Evolutionary conservation across 2,329 filamentous ascomycete species (phyloP).

Genomic region (Verticillium nubilum): DNA sequence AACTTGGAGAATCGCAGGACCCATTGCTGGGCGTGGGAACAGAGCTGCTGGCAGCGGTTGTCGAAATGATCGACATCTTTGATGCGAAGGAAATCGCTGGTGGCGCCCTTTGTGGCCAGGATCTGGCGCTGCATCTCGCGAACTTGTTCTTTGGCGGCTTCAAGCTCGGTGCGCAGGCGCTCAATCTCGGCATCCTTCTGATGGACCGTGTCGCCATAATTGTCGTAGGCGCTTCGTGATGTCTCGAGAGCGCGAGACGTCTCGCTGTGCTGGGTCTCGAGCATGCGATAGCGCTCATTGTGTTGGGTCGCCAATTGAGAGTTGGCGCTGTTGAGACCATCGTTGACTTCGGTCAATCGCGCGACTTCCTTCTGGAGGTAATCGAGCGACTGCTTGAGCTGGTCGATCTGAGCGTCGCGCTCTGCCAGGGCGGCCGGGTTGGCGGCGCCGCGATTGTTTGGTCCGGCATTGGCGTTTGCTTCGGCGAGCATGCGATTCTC

Average conservation of each 20-base stretch:
- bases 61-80: slow-evolving; percentile 95
- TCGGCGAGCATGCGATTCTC: slow-evolving; percentile 73
- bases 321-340: slow-evolving; percentile 72
- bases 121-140: slow-evolving; percentile 48
- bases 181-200: slow-evolving; percentile 82
- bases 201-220: slow-evolving; percentile 61
- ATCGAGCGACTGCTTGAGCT: slow-evolving; percentile 71
- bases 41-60: slow-evolving; percentile 86
- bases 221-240: slow-evolving; percentile 57
- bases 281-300: slow-evolving; percentile 61
- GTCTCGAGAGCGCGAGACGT: slow-evolving; percentile 65
- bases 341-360: slow-evolving; percentile 77
- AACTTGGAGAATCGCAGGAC: slow-evolving; percentile 97
- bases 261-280: slow-evolving; percentile 63
- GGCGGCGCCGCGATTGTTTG: slow-evolving; percentile 60
- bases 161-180: slow-evolving; percentile 70
- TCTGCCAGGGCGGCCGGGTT: slow-evolving; percentile 61
- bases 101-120: slow-evolving; percentile 48
- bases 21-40: slow-evolving; percentile 95
- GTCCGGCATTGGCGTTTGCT: slow-evolving; percentile 19
- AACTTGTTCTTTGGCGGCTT: slow-evolving; percentile 61
- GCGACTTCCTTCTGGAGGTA: slow-evolving; percentile 78
- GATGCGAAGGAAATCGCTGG: slow-evolving; percentile 66
- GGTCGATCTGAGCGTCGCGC: slow-evolving; percentile 81
- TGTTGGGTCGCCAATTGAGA: slow-evolving; percentile 70